Base-by-base conservation (phyloP, 345 rosid genomes). In the Alliaria petiolata region DNA sequence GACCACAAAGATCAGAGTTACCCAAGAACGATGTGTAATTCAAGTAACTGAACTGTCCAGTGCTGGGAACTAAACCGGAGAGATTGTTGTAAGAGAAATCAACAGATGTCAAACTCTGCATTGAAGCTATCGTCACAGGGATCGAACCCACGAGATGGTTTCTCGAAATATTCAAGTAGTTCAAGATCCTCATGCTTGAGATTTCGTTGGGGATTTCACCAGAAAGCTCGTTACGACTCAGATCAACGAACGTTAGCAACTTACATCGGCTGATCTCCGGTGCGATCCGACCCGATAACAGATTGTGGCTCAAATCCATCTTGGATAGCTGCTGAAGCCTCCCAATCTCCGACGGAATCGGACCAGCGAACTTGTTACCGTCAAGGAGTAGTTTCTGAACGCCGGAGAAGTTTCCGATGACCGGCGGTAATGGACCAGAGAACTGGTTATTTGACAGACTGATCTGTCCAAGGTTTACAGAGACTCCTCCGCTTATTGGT, bases 81-180 rank as follows among this genome's bases (percentile, higher is more conserved):
- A 91, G 91, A 76, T 87, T 86, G 86, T 91, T 91, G 74, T 84
- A 91, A 6, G 95, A 88, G 66, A 91, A 88, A 85, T 91, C 97
- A 67, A 86, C 89, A 9, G 92, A 84, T 30, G 97, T 91, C 65
- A 91, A 81, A 61, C 95, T 88, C 83, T 86, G 92, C 97, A 91
- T 91, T 38, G 84, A 63, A 7, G 97, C 67, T 58, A 90, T 79
- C 5, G 97, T 78, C 30, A 82, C 46, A n/a, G 97, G 97, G 71
- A 90, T 81, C 36, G 78, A 78, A 44, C 95, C 97, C 3, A 82
- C 70, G 30, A 90, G 82, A 77, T 84, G 86, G 71, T 90, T 90
- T 62, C 88, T 85, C 8, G 97, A 90, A 46, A 90, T 68, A 78
- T 90, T 90, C 38, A 90, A 85, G 82, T 90, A 90, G 70, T 90